Evolutionary conservation across 176 grass and related monocot species (phyloP).

Genomic region (Ensete glaucum): DNA sequence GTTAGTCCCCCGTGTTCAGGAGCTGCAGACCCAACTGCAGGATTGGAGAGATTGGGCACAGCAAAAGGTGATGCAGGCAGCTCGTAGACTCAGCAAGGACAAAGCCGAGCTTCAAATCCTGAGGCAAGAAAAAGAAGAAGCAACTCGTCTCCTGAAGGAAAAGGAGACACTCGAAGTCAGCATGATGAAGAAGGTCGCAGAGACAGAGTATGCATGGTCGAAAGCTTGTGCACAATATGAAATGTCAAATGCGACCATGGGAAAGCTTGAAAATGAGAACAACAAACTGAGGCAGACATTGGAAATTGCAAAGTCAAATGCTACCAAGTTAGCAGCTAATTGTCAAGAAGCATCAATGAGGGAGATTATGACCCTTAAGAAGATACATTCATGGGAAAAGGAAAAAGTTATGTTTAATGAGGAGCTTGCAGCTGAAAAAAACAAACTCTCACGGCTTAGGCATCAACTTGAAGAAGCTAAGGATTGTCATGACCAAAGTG

Average conservation of each 20-base stretch:
- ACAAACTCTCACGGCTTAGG: background rate
- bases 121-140: slow-evolving; percentile 18
- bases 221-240: slow-evolving; percentile 4
- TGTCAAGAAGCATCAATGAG: slow-evolving; percentile 10
- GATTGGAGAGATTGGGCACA: slow-evolving; percentile 12
- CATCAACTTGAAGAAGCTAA: slow-evolving; percentile 12
- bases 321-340: background rate
- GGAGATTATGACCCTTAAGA: slow-evolving; percentile 4
- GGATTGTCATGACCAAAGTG: background rate
- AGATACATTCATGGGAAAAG: slow-evolving; percentile 12
- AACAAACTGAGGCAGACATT: background rate
- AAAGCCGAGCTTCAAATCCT: slow-evolving; percentile 12
- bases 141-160: slow-evolving; percentile 7
- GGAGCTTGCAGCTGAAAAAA: slow-evolving; percentile 13
- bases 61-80: slow-evolving; percentile 20
- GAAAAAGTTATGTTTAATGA: slow-evolving; percentile 1
- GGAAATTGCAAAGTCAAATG: slow-evolving; percentile 7
- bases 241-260: background rate
- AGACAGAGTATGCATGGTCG: slow-evolving; percentile 5
- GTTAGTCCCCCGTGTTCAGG: slow-evolving; percentile 1
- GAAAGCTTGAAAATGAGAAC: slow-evolving; percentile 4
- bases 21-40: slow-evolving; percentile 10
- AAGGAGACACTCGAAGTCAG: slow-evolving; percentile 8
- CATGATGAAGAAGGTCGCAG: background rate
- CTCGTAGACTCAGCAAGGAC: slow-evolving; percentile 9